Percentiles rank a stretch among this genome's conserved stretches.
phyloP scores from a whole-genome alignment of 805 yeast species.

The Blastobotrys chiropterorum region DNA sequence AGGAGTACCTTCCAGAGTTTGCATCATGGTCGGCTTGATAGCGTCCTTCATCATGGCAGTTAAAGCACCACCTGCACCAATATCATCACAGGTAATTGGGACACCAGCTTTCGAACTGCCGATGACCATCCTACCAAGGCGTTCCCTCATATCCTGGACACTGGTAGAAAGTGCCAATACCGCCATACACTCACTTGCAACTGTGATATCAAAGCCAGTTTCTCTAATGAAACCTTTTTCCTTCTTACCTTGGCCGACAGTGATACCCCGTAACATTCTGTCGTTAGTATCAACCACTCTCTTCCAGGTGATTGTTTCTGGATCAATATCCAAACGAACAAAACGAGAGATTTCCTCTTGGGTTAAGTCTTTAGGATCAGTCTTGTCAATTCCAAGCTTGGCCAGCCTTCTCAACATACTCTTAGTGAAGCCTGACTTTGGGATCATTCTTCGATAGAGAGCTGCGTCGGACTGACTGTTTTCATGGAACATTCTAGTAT shows the following conservation, averaged over 20 bases:
- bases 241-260: slow-evolving; percentile 87
- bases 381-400: slow-evolving; percentile 75
- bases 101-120: slow-evolving; percentile 69
- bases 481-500: slow-evolving; percentile 96
- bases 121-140: slow-evolving; percentile 86
- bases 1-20: slow-evolving; percentile 95
- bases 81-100: slow-evolving; percentile 89
- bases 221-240: slow-evolving; percentile 82
- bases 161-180: slow-evolving; percentile 78
- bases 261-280: slow-evolving; percentile 80
- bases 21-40: slow-evolving; percentile 94
- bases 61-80: slow-evolving; percentile 93
- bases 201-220: slow-evolving; percentile 94
- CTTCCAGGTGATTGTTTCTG: slow-evolving; percentile 81
- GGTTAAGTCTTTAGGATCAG: slow-evolving; percentile 75
- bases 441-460: slow-evolving; percentile 79
- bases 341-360: slow-evolving; percentile 67
- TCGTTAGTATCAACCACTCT: slow-evolving; percentile 95
- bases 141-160: slow-evolving; percentile 73
- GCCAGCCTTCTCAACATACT: slow-evolving; percentile 71
- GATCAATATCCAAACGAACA: slow-evolving; percentile 83
- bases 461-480: slow-evolving; percentile 74
- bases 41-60: slow-evolving; percentile 95
- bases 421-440: slow-evolving; percentile 82
- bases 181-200: slow-evolving; percentile 96